Evolutionary conservation across 352 stramenopile genomes (phyloP), one percentile per base, ranked within the genome.

Genomic region (Phytophthora brassicae): DNA sequence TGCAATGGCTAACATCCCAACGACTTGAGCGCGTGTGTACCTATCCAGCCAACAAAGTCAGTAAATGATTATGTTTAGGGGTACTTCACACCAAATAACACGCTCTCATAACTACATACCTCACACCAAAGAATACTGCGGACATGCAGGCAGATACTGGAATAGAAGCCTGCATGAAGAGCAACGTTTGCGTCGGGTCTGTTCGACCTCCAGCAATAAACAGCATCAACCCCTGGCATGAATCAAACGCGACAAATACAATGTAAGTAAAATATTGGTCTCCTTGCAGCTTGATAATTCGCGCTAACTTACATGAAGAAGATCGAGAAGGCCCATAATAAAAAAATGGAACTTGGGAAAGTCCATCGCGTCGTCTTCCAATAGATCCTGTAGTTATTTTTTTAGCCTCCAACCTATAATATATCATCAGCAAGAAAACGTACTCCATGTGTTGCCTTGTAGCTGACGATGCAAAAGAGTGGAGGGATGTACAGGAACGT

Each of bases 311-410:
- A 94, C 87, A 26, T 96, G 85, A 47, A 86, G 45, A 14, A 94
- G 67, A 24, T 96, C 87, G 39, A 96, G 73, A 47, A 94, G 72
- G 3, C 81, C 85, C 87, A 96, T 96, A 56, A 88, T 60, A 17
- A 94, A 89, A 60, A 96, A 96, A 60, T 93, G 82, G 31, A 90
- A 74, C 63, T 96, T 96, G 0, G 87, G 82, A 64, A 94, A 94
- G 33, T 94, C 84, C 58, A 76, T 89, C 16, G 88, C 73, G 41
- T 96, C 85, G 41, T 96, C 84, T 66, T 94, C 85, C 38, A 88
- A 79, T 33, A 90, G 84, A 72, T 93, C 82, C 85, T 96, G 60
- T 22, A 60, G 28, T n/a, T n/a, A n/a, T n/a, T n/a, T n/a, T n/a
- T n/a, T n/a, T n/a, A n/a, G n/a, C n/a, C 22, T 22, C 60, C 17